A percentile compares a stretch with the other conserved stretches of the same genome.
These are phyloP conservation scores for Encephalitozoon cuniculi DNA, from an alignment of 371 early-diverging fungal species.

Conservation along the genomic window DNA sequence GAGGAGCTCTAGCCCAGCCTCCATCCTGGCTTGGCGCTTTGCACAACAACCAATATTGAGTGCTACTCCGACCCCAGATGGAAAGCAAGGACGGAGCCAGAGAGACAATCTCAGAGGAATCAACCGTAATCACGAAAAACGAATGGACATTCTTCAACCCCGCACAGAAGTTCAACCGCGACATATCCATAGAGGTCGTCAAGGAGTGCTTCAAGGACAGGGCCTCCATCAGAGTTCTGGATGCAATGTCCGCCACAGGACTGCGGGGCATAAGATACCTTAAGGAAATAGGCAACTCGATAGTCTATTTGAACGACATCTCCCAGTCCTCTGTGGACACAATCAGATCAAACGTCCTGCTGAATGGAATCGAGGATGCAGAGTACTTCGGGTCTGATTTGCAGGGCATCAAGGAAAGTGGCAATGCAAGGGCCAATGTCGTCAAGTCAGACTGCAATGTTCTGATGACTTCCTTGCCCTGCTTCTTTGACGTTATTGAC, in stretches of 20 bases:
- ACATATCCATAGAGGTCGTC: constrained; percentile 64
- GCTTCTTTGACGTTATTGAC: constrained; percentile 62
- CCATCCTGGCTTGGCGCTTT: too few relatives aligned
- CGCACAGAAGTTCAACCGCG: constrained; percentile 88
- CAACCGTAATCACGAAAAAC: constrained; percentile 33
- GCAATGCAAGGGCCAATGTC: constrained; percentile 22
- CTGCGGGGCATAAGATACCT: constrained; percentile 92
- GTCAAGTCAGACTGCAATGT: constrained; percentile 57
- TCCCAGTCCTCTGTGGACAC: constrained; percentile 75
- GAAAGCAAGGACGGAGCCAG: not conserved
- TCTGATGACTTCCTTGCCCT: constrained; percentile 46
- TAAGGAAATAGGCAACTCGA: constrained; percentile 74
- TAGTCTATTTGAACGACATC: constrained; percentile 85
- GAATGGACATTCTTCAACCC: constrained; percentile 88
- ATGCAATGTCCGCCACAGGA: constrained; percentile 94
- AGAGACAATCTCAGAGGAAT: constrained; percentile 23
- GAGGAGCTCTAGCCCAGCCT: not conserved
- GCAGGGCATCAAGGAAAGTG: not conserved
- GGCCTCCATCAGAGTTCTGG: constrained; percentile 70
- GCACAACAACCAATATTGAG: not conserved
- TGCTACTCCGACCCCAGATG: not conserved
- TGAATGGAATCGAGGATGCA: constrained; percentile 70
- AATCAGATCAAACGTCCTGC: constrained; percentile 74
- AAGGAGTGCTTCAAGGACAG: constrained; percentile 45
- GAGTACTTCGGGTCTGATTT: constrained; percentile 60